These are phyloP conservation scores for Zizania palustris DNA, from an alignment of 202 grass and related monocot species.

Conservation along the genomic window DNA sequence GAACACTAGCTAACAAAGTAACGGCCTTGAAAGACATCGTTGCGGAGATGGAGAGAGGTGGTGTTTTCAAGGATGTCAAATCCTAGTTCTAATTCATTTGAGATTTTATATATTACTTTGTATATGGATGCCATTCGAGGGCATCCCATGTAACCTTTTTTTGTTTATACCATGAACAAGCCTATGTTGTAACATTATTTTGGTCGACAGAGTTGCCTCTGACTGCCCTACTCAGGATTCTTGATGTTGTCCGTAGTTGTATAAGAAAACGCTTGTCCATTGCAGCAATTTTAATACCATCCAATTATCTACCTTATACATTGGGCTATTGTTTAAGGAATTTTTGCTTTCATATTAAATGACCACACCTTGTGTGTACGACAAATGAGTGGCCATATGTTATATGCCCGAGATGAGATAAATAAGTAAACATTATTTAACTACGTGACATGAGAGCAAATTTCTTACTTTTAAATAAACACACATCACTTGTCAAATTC, in stretches of 20 bases:
- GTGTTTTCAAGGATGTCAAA: constrained; percentile 86
- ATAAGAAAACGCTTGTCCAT: constrained; percentile 19
- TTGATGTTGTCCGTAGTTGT: not conserved
- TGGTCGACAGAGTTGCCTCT: constrained; percentile 25
- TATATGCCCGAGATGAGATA: too few relatives aligned
- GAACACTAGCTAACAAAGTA: constrained; percentile 94
- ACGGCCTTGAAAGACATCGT: constrained; percentile 86
- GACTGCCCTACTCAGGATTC: not conserved
- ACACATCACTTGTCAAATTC: not conserved
- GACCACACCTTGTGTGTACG: too few relatives aligned
- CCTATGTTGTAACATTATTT: constrained; percentile 58
- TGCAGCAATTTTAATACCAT: constrained; percentile 1
- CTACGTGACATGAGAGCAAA: too few relatives aligned
- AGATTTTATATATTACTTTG: constrained; percentile 48
- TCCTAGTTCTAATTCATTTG: constrained; percentile 52
- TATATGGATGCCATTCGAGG: constrained; percentile 53
- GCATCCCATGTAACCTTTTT: constrained; percentile 35
- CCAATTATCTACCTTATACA: not conserved
- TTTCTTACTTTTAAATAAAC: not conserved
- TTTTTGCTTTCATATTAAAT: too few relatives aligned
- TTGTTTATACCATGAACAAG: constrained; percentile 35
- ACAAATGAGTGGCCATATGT: too few relatives aligned
- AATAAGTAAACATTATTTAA: too few relatives aligned
- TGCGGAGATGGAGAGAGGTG: constrained; percentile 77
- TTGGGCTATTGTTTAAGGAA: too few relatives aligned